Evolutionary conservation across 441 rosid species (phyloP).

Genomic region (Bruguiera hainesii): DNA sequence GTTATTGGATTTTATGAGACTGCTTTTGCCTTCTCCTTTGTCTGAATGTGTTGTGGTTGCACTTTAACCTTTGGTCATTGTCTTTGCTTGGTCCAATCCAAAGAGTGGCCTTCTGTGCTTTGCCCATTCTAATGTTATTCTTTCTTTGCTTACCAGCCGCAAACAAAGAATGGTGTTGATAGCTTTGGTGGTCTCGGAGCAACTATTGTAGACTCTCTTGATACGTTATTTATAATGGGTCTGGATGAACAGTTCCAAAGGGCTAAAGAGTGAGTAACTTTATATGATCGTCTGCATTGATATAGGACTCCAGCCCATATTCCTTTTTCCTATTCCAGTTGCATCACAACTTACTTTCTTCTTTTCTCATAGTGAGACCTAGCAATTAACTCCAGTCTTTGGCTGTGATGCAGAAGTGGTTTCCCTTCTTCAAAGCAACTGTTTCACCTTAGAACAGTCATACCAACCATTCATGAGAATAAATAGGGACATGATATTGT

Average conservation of each 20-base stretch:
- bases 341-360: too few species aligned
- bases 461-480: too few species aligned
- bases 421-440: too few species aligned
- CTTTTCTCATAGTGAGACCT: too few species aligned
- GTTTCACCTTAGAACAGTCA: too few species aligned
- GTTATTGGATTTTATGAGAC: not conserved
- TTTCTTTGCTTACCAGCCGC: constrained; percentile 59
- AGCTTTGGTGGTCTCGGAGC: constrained; percentile 99
- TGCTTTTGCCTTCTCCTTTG: not conserved
- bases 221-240: constrained; percentile 96
- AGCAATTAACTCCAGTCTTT: too few species aligned
- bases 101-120: not conserved
- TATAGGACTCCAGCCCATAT: not conserved
- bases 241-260: constrained; percentile 80
- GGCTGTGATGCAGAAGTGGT: too few species aligned
- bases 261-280: constrained; percentile 70
- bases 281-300: not conserved
- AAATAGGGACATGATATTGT: too few species aligned
- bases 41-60: not conserved
- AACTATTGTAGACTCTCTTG: constrained; percentile 84
- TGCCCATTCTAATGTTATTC: constrained; percentile 5
- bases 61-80: not conserved
- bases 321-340: too few species aligned
- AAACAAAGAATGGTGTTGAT: constrained; percentile 73
- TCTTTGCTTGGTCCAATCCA: not conserved